Base-by-base conservation (phyloP, 192 early-diverging fungal species). In the Paraglomus brasilianum region DNA sequence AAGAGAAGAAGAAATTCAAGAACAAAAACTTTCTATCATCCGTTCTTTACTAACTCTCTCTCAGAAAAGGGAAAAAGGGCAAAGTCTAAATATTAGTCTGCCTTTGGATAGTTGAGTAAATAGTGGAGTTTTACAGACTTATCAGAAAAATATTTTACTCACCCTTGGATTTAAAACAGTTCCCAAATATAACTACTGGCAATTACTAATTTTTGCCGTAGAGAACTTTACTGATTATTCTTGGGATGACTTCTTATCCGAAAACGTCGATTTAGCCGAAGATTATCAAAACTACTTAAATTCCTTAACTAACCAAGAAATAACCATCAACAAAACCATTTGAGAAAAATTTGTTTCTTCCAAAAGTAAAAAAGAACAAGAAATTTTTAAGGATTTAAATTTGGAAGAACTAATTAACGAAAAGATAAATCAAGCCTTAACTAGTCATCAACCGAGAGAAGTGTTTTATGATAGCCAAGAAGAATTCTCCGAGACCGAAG, bases 331-430 rank as follows among this genome's bases (percentile, higher is more conserved):
- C 22, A 17, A 62, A 62, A 45, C 38, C 10, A 40, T 62, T 14
- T 62, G 59, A 43, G 41, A 40, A 43, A 62, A 22, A 45, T 62
- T 62, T 45, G 59, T 38, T 45, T 62, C 59, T 43, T 62, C 59
- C 0, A n/a, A 62, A 43, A 21, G n/a, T 61, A 15, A 39, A 17
- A 14, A 45, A 45, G 41, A 40, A 62, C 0, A 5, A 62, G 5
- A 62, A 45, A 14, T 17, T 0, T 17, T 62, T 5, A 62, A 61
- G 8, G 14, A 43, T 0, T 61, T 61, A 61, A 61, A 61, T 17
- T 42, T 61, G 17, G 38, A 61, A 61, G 59, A 62, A 17, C 24
- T 62, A 45, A 45, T 62, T 62, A n/a, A 62, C 5, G n/a, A 62
- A 45, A 40, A 45, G 24, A 38, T 62, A n/a, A 62, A 43, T 2